Conservation (phyloP, 1,284 basidiomycete genomes). For the Puccinia novopanici region DNA sequence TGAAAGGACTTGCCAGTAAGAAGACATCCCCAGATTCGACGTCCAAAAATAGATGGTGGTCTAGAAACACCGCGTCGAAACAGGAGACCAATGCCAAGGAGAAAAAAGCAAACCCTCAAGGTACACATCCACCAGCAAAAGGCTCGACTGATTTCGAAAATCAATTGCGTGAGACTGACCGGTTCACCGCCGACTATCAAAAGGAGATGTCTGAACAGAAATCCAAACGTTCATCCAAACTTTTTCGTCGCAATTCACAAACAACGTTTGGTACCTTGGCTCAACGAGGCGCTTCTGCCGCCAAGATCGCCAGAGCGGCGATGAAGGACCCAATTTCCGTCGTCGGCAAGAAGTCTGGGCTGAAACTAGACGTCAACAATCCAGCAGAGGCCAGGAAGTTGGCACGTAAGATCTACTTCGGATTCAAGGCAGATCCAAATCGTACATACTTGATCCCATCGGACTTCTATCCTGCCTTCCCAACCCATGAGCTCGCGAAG, state of each 20-base stretch:
- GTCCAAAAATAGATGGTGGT: conserved; percentile 24
- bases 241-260: conserved; percentile 24
- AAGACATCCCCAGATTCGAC: not conserved
- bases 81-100: not conserved
- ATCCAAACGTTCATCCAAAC: not conserved
- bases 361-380: conserved; percentile 57
- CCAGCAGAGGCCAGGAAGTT: conserved; percentile 63
- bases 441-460: conserved; percentile 68
- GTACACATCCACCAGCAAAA: not conserved
- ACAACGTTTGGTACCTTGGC: conserved; percentile 48
- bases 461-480: conserved; percentile 67
- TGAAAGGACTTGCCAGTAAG: conserved; percentile 2
- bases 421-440: conserved; percentile 64
- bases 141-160: conserved; percentile 3
- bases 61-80: not conserved
- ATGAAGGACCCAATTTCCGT: conserved; percentile 53
- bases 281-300: conserved; percentile 51
- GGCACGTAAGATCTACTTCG: conserved; percentile 69
- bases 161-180: not conserved
- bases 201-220: not conserved
- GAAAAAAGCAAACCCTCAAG: not conserved
- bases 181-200: conserved; percentile 3
- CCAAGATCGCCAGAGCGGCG: conserved; percentile 52
- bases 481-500: conserved; percentile 49
- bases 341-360: conserved; percentile 54